Conservation (phyloP, 1,139 yeast species). For the Magnusiomyces tetraspermus region DNA sequence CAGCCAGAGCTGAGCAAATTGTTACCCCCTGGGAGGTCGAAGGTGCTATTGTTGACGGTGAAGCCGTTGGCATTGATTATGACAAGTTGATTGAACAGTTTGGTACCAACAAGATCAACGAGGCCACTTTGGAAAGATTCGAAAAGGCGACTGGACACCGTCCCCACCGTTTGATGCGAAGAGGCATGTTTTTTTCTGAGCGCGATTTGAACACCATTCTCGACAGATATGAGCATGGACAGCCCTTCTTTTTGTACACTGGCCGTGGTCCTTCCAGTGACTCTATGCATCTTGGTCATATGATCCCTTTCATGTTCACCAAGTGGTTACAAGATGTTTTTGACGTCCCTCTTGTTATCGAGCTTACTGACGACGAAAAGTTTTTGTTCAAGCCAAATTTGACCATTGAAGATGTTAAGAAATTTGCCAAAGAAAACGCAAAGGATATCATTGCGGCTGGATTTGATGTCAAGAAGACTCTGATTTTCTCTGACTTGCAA, state of each 20-base stretch:
- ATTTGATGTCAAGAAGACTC: conserved; percentile 87
- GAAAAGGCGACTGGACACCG: conserved; percentile 73
- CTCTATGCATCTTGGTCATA: conserved; percentile 94
- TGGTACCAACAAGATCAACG: conserved; percentile 69
- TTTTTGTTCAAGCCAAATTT: conserved; percentile 86
- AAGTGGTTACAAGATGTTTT: conserved; percentile 98
- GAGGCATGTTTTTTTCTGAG: conserved; percentile 90
- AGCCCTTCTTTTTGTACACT: conserved; percentile 90
- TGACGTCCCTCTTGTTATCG: conserved; percentile 92
- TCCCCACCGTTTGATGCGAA: conserved; percentile 87
- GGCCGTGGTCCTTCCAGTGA: conserved; percentile 98
- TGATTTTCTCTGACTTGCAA: conserved; percentile 82
- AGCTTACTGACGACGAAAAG: conserved; percentile 96
- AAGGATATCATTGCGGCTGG: conserved; percentile 94
- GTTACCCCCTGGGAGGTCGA: conserved; percentile 99
- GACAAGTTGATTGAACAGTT: conserved; percentile 76
- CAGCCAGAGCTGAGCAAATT: conserved; percentile 34
- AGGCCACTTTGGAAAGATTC: conserved; percentile 68
- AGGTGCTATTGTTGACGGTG: conserved; percentile 95
- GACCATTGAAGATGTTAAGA: conserved; percentile 79
- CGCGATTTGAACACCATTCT: conserved; percentile 75
- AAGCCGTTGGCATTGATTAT: conserved; percentile 81
- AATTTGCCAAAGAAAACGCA: conserved; percentile 64
- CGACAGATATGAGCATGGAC: conserved; percentile 86
- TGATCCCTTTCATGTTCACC: conserved; percentile 91